phyloP scores from a whole-genome alignment of 768 basidiomycete genomes.

The Clitopilus passeckerianus region DNA sequence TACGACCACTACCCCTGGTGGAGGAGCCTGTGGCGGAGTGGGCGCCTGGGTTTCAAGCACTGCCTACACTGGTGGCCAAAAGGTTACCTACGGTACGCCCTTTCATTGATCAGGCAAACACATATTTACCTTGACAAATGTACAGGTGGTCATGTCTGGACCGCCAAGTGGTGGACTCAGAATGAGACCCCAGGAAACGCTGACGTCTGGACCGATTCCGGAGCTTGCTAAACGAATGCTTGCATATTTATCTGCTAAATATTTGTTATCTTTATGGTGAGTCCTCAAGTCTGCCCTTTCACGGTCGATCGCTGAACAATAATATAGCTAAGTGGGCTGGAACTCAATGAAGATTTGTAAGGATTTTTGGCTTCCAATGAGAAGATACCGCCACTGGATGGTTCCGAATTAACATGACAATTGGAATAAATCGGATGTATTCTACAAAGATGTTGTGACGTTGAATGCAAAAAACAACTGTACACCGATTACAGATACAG shows the following conservation, averaged over 20 bases:
- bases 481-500: slow-evolving; percentile 55
- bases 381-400: too few species aligned
- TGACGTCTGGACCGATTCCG: slow-evolving; percentile 48
- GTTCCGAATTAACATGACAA: too few species aligned
- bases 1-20: slow-evolving; percentile 19
- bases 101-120: background rate
- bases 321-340: too few species aligned
- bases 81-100: slow-evolving; percentile 39
- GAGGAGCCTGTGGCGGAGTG: slow-evolving; percentile 35
- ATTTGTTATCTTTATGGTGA: background rate
- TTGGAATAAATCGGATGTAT: too few species aligned
- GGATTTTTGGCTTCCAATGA: too few species aligned
- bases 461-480: background rate
- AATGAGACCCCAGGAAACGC: slow-evolving; percentile 52
- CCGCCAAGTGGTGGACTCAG: slow-evolving; percentile 58
- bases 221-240: slow-evolving; percentile 32
- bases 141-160: slow-evolving; percentile 50
- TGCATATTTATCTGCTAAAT: background rate
- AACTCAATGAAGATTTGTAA: too few species aligned
- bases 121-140: background rate
- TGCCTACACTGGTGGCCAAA: slow-evolving; percentile 40
- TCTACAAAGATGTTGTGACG: too few species aligned
- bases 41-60: slow-evolving; percentile 44
- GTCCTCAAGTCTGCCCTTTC: background rate
- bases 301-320: background rate